Percentiles rank a stretch among this genome's conserved stretches.
These are phyloP conservation scores for Epichloe scottii DNA, from an alignment of 2,329 filamentous ascomycete species.

Conservation along the genomic window DNA sequence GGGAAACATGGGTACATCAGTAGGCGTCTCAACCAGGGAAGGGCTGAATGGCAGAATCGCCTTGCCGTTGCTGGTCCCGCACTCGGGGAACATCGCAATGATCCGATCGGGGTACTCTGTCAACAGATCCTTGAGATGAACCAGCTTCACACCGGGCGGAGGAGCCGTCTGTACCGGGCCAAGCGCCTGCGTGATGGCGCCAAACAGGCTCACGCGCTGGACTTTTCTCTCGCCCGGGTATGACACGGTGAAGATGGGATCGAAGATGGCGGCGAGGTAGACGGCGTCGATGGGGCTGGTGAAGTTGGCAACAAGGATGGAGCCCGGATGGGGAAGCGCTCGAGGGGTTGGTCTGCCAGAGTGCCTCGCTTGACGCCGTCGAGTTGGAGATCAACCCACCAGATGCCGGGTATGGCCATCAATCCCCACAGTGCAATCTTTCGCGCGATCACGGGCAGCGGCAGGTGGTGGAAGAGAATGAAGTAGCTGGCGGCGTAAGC, in stretches of 20 bases:
- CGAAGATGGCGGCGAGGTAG: slow-evolving; percentile 91
- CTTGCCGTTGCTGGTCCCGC: slow-evolving; percentile 84
- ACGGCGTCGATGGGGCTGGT: slow-evolving; percentile 87
- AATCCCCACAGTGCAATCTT: slow-evolving; percentile 83
- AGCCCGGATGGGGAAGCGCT: slow-evolving; percentile 63
- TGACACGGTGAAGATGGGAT: slow-evolving; percentile 82
- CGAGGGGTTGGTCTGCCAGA: slow-evolving; percentile 57
- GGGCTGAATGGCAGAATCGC: slow-evolving; percentile 78
- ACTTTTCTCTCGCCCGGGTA: slow-evolving; percentile 67
- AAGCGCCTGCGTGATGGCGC: slow-evolving; percentile 64
- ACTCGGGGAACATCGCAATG: slow-evolving; percentile 85
- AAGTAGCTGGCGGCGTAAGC: slow-evolving; percentile 61
- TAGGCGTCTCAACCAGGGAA: slow-evolving; percentile 54
- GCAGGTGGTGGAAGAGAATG: slow-evolving; percentile 68
- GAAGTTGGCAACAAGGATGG: slow-evolving; percentile 79
- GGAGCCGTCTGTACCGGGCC: slow-evolving; percentile 39
- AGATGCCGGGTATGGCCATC: slow-evolving; percentile 80
- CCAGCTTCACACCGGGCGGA: slow-evolving; percentile 34
- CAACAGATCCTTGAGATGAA: slow-evolving; percentile 51
- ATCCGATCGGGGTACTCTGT: slow-evolving; percentile 58
- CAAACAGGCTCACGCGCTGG: slow-evolving; percentile 61
- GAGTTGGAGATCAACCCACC: slow-evolving; percentile 98
- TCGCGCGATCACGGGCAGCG: slow-evolving; percentile 48
- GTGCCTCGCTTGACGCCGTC: slow-evolving; percentile 92
- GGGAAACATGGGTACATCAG: slow-evolving; percentile 70